phyloP scores from a whole-genome alignment of 495 filamentous ascomycete genomes.

The Xylaria curta region DNA sequence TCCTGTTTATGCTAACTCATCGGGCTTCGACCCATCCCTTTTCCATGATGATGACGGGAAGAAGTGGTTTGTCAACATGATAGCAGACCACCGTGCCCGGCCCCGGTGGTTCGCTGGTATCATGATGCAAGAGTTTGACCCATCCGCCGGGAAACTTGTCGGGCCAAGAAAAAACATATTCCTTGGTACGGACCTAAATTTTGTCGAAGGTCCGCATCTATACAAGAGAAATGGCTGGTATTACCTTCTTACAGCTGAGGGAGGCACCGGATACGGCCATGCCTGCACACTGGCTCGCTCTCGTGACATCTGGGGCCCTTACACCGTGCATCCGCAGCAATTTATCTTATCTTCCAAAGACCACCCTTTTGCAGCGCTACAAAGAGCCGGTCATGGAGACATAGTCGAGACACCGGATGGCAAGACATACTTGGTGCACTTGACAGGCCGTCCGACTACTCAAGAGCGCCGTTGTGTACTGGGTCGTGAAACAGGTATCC shows the following conservation, averaged over 20 bases:
- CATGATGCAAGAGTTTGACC: slow-evolving; percentile 58
- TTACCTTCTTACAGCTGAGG: slow-evolving; percentile 66
- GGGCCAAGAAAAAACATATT: slow-evolving; percentile 60
- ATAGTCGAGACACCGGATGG: slow-evolving; percentile 64
- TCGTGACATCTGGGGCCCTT: slow-evolving; percentile 63
- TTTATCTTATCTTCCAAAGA: slow-evolving; percentile 55
- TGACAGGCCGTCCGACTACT: slow-evolving; percentile 59
- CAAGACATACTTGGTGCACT: slow-evolving; percentile 61
- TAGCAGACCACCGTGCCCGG: slow-evolving; percentile 58
- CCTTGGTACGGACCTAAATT: slow-evolving; percentile 57
- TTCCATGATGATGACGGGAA: slow-evolving; percentile 64
- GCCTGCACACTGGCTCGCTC: slow-evolving; percentile 60
- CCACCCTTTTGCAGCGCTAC: slow-evolving; percentile 52
- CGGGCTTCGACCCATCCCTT: slow-evolving; percentile 63
- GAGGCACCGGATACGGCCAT: slow-evolving; percentile 66
- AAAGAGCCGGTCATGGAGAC: slow-evolving; percentile 65
- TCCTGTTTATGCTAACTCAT: slow-evolving; percentile 59
- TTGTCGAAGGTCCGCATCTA: slow-evolving; percentile 68
- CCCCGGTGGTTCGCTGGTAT: slow-evolving; percentile 54
- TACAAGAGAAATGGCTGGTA: slow-evolving; percentile 63
- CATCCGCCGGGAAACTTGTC: slow-evolving; percentile 48
- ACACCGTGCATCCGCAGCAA: slow-evolving; percentile 58
- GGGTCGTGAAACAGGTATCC: slow-evolving; percentile 61
- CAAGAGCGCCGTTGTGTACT: slow-evolving; percentile 61
- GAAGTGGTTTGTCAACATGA: slow-evolving; percentile 63